Percentiles rank a stretch among this genome's conserved stretches.
These are phyloP conservation scores for Penicillium sp. DNA, from an alignment of 2,329 filamentous ascomycete genomes.

Conservation along the genomic window DNA sequence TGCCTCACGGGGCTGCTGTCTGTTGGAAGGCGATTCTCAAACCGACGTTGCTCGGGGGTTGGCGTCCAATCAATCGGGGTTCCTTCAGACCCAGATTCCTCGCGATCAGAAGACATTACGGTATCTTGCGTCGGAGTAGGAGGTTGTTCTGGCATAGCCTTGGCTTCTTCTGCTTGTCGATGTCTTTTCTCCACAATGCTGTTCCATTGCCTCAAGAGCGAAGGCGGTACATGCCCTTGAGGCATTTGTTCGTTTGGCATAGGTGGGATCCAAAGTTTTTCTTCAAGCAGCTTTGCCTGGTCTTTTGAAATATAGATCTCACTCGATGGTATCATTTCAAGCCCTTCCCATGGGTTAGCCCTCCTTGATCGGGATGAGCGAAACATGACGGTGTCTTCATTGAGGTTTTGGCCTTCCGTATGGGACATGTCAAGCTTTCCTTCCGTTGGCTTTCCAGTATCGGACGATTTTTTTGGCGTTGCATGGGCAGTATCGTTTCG, in stretches of 20 bases:
- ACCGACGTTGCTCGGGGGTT: conserved; percentile 14
- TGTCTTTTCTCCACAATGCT: conserved; percentile 19
- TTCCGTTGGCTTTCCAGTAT: neutral
- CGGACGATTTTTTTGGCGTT: neutral
- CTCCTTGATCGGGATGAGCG: neutral
- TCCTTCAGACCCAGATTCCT: neutral
- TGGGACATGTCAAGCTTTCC: neutral
- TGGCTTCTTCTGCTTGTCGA: conserved; percentile 3
- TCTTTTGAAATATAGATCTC: conserved; percentile 49
- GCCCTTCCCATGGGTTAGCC: conserved; percentile 30
- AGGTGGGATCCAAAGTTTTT: conserved; percentile 40
- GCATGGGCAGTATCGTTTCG: conserved; percentile 1
- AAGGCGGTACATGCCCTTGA: conserved; percentile 35
- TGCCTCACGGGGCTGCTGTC: conserved; percentile 29
- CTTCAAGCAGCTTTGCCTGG: conserved; percentile 52
- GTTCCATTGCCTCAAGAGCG: conserved; percentile 40
- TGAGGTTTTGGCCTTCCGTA: neutral
- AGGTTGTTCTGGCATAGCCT: neutral
- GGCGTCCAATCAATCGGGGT: conserved; percentile 14
- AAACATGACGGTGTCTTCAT: neutral
- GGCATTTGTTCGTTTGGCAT: conserved; percentile 25
- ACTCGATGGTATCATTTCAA: conserved; percentile 39
- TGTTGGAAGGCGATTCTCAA: conserved; percentile 21
- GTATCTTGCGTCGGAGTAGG: conserved; percentile 16
- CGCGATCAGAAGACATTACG: conserved; percentile 18